Percentiles rank a stretch among this genome's conserved stretches.
These are phyloP conservation scores for Ustilago nuda DNA, from an alignment of 1,284 basidiomycete genomes.

Conservation along the genomic window DNA sequence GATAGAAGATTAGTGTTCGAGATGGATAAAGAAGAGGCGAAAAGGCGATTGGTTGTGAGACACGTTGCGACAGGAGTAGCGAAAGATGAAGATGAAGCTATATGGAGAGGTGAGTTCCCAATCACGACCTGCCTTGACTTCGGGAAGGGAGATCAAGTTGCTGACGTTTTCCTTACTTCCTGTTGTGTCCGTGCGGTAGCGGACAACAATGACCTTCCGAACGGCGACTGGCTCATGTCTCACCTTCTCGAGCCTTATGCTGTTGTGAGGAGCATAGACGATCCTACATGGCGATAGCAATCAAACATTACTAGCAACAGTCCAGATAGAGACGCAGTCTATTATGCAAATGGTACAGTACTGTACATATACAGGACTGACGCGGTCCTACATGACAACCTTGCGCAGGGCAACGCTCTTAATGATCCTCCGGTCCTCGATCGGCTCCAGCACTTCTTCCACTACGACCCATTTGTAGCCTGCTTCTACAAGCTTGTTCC, in stretches of 20 bases:
- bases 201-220: slow-evolving; percentile 66
- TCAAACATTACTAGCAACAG: not conserved
- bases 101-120: slow-evolving; percentile 76
- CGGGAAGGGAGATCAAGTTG: not conserved
- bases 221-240: slow-evolving; percentile 64
- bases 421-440: slow-evolving; percentile 43
- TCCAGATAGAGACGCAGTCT: not conserved
- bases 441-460: slow-evolving; percentile 27
- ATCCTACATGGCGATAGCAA: slow-evolving; percentile 32
- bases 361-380: slow-evolving; percentile 2
- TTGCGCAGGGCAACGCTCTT: slow-evolving; percentile 32
- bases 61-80: slow-evolving; percentile 82
- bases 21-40: slow-evolving; percentile 76
- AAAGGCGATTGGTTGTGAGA: slow-evolving; percentile 77
- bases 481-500: slow-evolving; percentile 5
- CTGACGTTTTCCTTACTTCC: too few species aligned
- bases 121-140: not conserved
- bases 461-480: slow-evolving; percentile 24
- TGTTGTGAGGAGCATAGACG: slow-evolving; percentile 37
- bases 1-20: slow-evolving; percentile 85
- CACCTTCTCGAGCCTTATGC: slow-evolving; percentile 57
- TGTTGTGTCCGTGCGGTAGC: slow-evolving; percentile 27
- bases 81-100: slow-evolving; percentile 76
- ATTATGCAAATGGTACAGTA: too few species aligned
- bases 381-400: not conserved